Conservation (phyloP, 2,329 filamentous ascomycete species). For the Cercospora sp. region DNA sequence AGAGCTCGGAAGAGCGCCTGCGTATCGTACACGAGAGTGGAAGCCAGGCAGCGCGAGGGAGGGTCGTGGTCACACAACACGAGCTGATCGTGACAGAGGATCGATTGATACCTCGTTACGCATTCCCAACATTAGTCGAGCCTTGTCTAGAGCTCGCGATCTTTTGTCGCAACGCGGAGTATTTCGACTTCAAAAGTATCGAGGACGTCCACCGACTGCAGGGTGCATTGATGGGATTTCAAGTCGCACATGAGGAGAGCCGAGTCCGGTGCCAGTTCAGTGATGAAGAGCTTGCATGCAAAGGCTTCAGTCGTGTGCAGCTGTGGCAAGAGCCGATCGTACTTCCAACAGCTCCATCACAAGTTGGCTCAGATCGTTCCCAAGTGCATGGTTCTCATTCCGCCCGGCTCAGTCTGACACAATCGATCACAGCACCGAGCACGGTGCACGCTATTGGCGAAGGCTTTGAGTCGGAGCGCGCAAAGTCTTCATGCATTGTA, state of each 20-base stretch:
- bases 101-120: constrained; percentile 26
- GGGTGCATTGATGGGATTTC: constrained; percentile 30
- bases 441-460: constrained; percentile 16
- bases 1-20: constrained; percentile 22
- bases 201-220: constrained; percentile 25
- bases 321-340: constrained; percentile 27
- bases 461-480: constrained; percentile 20
- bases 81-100: constrained; percentile 21
- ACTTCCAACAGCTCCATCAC: background rate
- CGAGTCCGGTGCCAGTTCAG: constrained; percentile 24
- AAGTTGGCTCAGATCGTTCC: background rate
- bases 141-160: constrained; percentile 26
- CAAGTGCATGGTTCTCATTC: constrained; percentile 9
- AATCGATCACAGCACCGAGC: constrained; percentile 18
- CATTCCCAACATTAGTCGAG: constrained; percentile 21
- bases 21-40: constrained; percentile 26
- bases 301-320: constrained; percentile 18
- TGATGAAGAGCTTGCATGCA: constrained; percentile 19
- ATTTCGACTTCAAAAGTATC: constrained; percentile 23
- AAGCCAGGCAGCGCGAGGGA: constrained; percentile 14
- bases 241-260: constrained; percentile 25
- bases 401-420: constrained; percentile 14
- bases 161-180: constrained; percentile 27
- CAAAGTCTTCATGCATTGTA: constrained; percentile 17
- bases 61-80: constrained; percentile 21